Evolutionary conservation across 106 monocot species (phyloP).

Genomic region (Amphibolis antarctica): DNA sequence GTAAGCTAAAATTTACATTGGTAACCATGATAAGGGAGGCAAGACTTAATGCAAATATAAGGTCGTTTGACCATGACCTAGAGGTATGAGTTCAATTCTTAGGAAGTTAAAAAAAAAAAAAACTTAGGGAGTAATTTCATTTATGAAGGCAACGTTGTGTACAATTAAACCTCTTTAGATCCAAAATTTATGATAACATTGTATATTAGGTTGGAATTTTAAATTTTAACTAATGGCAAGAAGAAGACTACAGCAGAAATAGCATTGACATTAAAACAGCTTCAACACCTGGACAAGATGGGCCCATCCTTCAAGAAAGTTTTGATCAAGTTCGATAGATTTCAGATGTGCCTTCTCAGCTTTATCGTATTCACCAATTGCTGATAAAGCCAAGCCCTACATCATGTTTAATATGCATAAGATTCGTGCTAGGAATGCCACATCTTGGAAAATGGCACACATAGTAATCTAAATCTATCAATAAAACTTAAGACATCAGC

Average conservation of each 20-base stretch:
- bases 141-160: too few species aligned
- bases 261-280: neutral
- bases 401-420: constrained; percentile 2
- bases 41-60: too few species aligned
- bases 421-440: neutral
- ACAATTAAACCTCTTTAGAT: too few species aligned
- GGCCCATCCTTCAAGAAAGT: constrained; percentile 74
- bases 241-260: neutral
- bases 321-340: constrained; percentile 53
- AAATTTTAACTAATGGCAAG: too few species aligned
- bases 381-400: constrained; percentile 72
- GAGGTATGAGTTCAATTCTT: too few species aligned
- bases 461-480: neutral
- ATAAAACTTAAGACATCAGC: neutral
- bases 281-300: constrained; percentile 76
- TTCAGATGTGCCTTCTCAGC: constrained; percentile 80
- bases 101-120: too few species aligned
- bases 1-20: too few species aligned
- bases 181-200: too few species aligned
- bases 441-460: neutral
- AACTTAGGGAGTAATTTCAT: too few species aligned
- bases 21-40: too few species aligned
- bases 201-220: too few species aligned
- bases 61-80: too few species aligned
- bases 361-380: constrained; percentile 59